Evolutionary conservation across 2,329 filamentous ascomycete genomes (phyloP).

Genomic region (Cryphonectria nitschkei): DNA sequence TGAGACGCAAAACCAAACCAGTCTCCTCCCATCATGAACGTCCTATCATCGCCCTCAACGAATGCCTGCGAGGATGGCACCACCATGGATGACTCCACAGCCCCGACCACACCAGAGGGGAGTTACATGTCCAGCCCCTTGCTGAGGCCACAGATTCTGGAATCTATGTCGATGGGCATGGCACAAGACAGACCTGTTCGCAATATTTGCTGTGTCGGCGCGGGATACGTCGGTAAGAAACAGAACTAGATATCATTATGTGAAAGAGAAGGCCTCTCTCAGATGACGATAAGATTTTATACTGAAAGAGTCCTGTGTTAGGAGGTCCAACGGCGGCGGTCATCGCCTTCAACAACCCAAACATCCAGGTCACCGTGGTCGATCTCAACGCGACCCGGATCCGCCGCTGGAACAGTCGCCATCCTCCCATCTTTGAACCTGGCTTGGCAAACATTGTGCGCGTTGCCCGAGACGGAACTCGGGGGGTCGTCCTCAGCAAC

Average conservation of each 20-base stretch:
- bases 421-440: constrained; percentile 77
- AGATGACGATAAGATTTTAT: too few relatives aligned
- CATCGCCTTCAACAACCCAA: constrained; percentile 73
- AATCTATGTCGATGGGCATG: constrained; percentile 31
- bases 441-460: constrained; percentile 70
- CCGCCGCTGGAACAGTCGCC: constrained; percentile 71
- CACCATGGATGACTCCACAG: constrained; percentile 43
- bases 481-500: constrained; percentile 46
- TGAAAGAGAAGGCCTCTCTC: background rate
- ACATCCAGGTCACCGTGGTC: constrained; percentile 74
- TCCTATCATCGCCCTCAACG: constrained; percentile 31
- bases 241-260: background rate
- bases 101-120: constrained; percentile 49
- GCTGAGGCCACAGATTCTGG: constrained; percentile 37
- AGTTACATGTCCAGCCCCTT: constrained; percentile 48
- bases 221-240: constrained; percentile 72
- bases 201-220: constrained; percentile 74
- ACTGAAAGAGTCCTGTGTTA: constrained; percentile 35
- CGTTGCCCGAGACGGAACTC: constrained; percentile 62
- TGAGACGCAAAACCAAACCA: background rate
- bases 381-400: constrained; percentile 70
- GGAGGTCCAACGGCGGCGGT: constrained; percentile 77
- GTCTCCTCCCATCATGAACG: constrained; percentile 28
- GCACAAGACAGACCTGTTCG: constrained; percentile 41
- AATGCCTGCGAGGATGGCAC: constrained; percentile 38